Conservation (phyloP, 2,329 filamentous ascomycete species). For the Grosmannia penicillata region DNA sequence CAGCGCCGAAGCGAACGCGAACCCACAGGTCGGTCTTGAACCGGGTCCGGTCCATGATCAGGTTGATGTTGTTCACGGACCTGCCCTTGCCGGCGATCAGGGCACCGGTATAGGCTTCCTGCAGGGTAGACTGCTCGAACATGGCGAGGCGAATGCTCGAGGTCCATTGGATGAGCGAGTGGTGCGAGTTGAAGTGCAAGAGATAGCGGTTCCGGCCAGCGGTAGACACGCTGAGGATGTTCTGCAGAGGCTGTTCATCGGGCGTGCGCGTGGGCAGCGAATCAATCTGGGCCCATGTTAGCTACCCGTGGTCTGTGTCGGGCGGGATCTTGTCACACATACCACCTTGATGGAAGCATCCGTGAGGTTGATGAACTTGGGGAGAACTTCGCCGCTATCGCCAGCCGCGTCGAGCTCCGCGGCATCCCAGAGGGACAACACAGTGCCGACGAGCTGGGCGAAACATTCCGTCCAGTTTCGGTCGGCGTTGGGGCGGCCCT, state of each 20-base stretch:
- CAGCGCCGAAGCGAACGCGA: conserved; percentile 84
- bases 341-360: conserved; percentile 99
- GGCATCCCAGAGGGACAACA: conserved; percentile 91
- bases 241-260: conserved; percentile 70
- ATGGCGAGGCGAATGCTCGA: conserved; percentile 85
- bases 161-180: conserved; percentile 91
- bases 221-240: conserved; percentile 90
- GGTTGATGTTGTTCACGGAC: conserved; percentile 71
- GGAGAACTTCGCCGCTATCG: conserved; percentile 45
- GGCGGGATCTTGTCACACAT: conserved; percentile 10
- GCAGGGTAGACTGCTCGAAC: conserved; percentile 83
- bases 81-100: conserved; percentile 92
- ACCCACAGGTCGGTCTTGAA: conserved; percentile 84
- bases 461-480: conserved; percentile 94
- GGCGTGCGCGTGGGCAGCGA: conserved; percentile 70
- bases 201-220: conserved; percentile 92
- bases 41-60: conserved; percentile 70
- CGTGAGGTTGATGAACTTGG: conserved; percentile 78
- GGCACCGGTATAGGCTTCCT: conserved; percentile 93
- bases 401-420: conserved; percentile 78
- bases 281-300: conserved; percentile 47
- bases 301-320: too few relatives aligned
- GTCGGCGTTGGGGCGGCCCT: conserved; percentile 73
- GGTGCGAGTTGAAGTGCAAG: conserved; percentile 88
- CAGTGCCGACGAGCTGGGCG: conserved; percentile 87